Evolutionary conservation across 192 early-diverging fungal genomes (phyloP).

Genomic region (Backusella psychrophila): DNA sequence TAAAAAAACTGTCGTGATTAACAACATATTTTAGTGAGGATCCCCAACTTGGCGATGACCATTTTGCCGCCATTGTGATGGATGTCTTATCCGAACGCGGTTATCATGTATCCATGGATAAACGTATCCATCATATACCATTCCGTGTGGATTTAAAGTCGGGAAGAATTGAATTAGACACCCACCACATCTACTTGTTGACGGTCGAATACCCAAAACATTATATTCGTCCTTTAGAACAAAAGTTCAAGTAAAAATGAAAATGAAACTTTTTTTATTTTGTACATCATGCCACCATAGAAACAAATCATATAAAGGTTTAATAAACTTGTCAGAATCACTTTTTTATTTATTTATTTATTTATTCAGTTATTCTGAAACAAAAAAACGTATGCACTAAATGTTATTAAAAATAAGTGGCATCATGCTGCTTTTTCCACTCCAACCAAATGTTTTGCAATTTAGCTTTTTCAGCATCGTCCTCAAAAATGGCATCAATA

Average conservation of each 20-base stretch:
- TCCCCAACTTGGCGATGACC: constrained; percentile 37
- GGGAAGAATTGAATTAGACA: constrained; percentile 49
- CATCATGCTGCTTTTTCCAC: constrained; percentile 20
- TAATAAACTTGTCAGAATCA: not conserved
- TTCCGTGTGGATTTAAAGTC: constrained; percentile 46
- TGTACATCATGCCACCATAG: not conserved
- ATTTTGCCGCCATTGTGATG: constrained; percentile 53
- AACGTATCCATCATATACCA: constrained; percentile 46
- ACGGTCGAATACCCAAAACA: constrained; percentile 58
- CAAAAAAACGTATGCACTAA: not conserved
- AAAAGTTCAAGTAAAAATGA: constrained; percentile 46
- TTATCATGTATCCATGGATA: constrained; percentile 54
- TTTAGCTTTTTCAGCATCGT: constrained; percentile 23
- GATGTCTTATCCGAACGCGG: constrained; percentile 58
- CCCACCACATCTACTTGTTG: constrained; percentile 45
- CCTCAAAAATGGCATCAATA: constrained; percentile 45
- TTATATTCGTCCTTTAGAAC: constrained; percentile 57
- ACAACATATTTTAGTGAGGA: constrained; percentile 34
- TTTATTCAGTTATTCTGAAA: not conserved
- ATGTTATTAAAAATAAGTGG: not conserved
- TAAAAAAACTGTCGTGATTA: not conserved
- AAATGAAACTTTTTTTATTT: not conserved
- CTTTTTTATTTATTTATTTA: not conserved
- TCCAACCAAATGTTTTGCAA: constrained; percentile 17
- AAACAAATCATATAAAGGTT: not conserved